Base-by-base conservation (phyloP, 345 rosid species). In the Arabis hirsuta region DNA sequence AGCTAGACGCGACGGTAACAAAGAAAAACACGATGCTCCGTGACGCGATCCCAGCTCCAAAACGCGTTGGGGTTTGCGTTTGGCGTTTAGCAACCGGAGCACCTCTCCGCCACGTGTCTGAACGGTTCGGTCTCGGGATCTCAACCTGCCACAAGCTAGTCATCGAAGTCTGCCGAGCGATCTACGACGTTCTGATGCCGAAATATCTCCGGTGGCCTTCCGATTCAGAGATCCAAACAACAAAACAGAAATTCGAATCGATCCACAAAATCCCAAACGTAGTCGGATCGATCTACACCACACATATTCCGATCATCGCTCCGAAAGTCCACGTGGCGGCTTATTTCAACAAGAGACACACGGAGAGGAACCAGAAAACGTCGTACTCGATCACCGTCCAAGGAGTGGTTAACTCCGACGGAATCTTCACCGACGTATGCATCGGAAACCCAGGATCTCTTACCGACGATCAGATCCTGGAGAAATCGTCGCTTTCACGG, bases 11-110 rank as follows among this genome's bases (percentile, higher is more conserved):
- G 8, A 81, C 76, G 19, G 95, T 92, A 34, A 92, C 78, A 64
- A 92, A 92, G 86, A 90, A 87, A 85, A 92, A 92, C 82, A 92
- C 97, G 63, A 83, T 84, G 88, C 81, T 91, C 4, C 87, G 97
- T 0, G 97, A 88, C 55, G 97, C 97, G 29, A 87, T 91, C 44
- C 97, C 97, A 11, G 97, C 88, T n/a, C 90, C 86, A 5, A 92
- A 91, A 65, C 88, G 97, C 51, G 86, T 91, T 0, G 97, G 90
- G n/a, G 95, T 91, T 48, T 91, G 97, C 77, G 82, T 91, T 48
- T 91, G 96, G 96, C 76, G 97, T 82, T 61, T 91, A 47, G 97
- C 97, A 8, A 88, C 88, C 0, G 96, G 97, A 1, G 95, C 90
- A 72, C 92, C 97, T 6, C 85, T 91, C 0, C 81, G 97, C 32